Base-by-base conservation (phyloP, 1,284 basidiomycete species). In the Cryptococcus wingfieldii region DNA sequence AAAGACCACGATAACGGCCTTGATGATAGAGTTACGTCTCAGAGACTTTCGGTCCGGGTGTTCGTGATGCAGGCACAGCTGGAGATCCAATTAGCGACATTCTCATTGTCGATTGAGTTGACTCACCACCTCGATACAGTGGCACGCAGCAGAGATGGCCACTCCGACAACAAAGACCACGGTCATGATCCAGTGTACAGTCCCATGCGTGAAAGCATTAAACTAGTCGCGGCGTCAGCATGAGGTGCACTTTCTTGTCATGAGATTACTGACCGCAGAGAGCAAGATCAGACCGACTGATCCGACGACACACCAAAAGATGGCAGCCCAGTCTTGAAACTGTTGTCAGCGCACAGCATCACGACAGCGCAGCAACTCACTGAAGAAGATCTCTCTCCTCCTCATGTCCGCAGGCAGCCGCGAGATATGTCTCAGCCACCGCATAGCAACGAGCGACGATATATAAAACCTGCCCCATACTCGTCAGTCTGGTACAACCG, bases 121-220 rank as follows among this genome's bases (percentile, higher is more conserved):
- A 63, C 72, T 68, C 52, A 77, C 74, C 38, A 81, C 65, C 61
- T 82, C 77, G 34, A 74, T 67, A 2, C 77, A 74, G 60, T 82
- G 80, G 66, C 78, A 78, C 45, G 79, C 70, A 34, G 80, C 80
- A 13, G 76, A 77, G 14, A 82, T 55, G 14, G 79, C 80, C 10
- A 79, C 71, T 51, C 72, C 74, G 37, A 79, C 73, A 53, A 82
- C 70, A 62, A 82, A 82, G 49, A 81, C 68, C 16, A 76, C 55
- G 0, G 80, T 78, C 73, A 79, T 77, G 28, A 66, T 64, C 80
- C 80, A 81, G 63, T 82, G 81, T 2, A 79, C 70, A 0, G 53
- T 75, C 14, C 71, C 67, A 65, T 80, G 74, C 63, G 75, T 62
- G 67, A 75, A 78, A 2, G 74, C 71, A 60, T 80, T 71, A 34